Percentiles rank a stretch among this genome's conserved stretches.
phyloP scores from a whole-genome alignment of 768 basidiomycete species.

The Podaxis pistillaris region DNA sequence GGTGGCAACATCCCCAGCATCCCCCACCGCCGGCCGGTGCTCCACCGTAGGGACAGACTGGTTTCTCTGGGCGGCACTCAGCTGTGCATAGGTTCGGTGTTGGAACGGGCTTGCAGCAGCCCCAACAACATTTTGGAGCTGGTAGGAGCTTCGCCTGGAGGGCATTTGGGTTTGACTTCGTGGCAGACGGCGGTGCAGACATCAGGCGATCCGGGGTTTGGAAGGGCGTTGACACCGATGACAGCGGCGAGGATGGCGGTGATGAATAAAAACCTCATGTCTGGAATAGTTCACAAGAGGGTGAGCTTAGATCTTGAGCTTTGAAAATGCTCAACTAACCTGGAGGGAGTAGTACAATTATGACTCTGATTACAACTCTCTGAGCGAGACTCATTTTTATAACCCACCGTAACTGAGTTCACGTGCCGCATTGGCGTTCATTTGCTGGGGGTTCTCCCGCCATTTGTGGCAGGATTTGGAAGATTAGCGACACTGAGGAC shows the following conservation, averaged over 20 bases:
- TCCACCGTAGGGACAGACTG: not conserved
- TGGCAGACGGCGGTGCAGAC: not conserved
- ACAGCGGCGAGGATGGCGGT: not conserved
- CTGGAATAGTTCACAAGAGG: not conserved
- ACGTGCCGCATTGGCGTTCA: too few species aligned
- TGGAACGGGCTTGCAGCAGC: not conserved
- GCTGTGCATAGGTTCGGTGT: not conserved
- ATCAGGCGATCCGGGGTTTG: not conserved
- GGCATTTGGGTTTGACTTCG: not conserved
- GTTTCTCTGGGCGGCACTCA: not conserved
- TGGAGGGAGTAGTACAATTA: not conserved
- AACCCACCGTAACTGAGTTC: too few species aligned
- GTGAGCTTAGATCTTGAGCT: not conserved
- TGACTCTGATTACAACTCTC: not conserved
- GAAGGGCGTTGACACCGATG: not conserved
- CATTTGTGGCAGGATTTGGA: too few species aligned
- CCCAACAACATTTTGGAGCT: not conserved
- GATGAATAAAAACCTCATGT: not conserved
- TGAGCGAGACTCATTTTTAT: too few species aligned
- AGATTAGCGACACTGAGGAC: too few species aligned
- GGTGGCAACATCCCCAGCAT: not conserved
- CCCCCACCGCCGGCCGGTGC: not conserved
- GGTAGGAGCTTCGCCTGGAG: not conserved
- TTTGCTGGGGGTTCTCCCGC: too few species aligned
- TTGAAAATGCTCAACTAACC: not conserved